phyloP scores from a whole-genome alignment of 176 grass and related monocot genomes.

The Canna indica region DNA sequence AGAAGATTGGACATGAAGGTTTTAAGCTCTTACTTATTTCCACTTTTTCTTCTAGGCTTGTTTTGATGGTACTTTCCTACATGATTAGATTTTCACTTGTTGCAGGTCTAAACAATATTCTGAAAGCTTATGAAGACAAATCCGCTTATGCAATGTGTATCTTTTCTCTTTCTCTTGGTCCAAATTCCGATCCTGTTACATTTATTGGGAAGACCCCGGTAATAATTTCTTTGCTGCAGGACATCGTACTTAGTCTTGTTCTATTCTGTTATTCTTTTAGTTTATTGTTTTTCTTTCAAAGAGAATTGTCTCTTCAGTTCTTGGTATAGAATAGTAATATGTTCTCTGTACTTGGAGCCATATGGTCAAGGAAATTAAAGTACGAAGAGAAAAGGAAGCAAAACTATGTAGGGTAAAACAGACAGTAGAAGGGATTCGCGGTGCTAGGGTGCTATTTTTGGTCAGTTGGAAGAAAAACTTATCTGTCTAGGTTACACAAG shows the following conservation, averaged over 20 bases:
- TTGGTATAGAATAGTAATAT: not conserved
- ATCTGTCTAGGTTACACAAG: not conserved
- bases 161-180: conserved; percentile 94
- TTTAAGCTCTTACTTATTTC: conserved; percentile 3
- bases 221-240: conserved; percentile 10
- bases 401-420: not conserved
- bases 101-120: conserved; percentile 81
- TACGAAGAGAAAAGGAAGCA: not conserved
- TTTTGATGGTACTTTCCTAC: conserved; percentile 11
- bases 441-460: no score
- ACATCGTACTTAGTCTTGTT: no score
- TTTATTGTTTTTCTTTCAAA: not conserved
- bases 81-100: not conserved
- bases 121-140: conserved; percentile 95
- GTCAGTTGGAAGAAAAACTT: no score
- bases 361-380: not conserved
- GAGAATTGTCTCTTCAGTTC: not conserved
- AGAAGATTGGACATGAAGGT: conserved; percentile 94
- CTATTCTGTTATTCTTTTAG: conserved; percentile 2
- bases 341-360: not conserved
- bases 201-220: conserved; percentile 85
- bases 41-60: conserved; percentile 8
- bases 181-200: conserved; percentile 62
- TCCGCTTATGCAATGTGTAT: conserved; percentile 95
- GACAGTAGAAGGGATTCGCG: not conserved